phyloP scores from a whole-genome alignment of 139 green algal genomes.

The Closterium sp. region DNA sequence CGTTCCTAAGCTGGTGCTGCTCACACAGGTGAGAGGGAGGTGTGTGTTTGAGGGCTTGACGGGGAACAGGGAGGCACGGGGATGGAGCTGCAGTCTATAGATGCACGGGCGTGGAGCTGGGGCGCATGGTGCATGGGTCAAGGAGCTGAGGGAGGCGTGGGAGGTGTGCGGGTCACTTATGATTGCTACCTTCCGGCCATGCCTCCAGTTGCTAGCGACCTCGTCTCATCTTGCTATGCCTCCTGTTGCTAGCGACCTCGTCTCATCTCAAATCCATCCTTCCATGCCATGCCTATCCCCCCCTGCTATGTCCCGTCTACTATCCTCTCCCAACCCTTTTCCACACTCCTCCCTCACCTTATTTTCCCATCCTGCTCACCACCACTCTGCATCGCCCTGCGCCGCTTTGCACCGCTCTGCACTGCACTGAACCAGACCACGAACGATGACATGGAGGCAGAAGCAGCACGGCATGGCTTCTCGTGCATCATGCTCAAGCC shows the following conservation, averaged over 20 bases:
- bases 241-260: no score
- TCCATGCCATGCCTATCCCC: no score
- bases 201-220: no score
- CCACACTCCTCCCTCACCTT: no score
- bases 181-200: no score
- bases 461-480: neutral
- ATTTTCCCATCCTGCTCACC: neutral
- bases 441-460: neutral
- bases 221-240: no score
- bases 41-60: no score
- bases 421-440: neutral
- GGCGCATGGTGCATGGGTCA: conserved; percentile 8
- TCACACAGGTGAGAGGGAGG: neutral
- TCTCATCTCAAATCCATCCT: no score
- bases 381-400: neutral
- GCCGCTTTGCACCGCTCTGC: neutral
- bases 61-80: neutral
- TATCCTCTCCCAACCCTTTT: no score
- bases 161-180: no score
- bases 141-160: neutral
- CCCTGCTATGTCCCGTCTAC: no score
- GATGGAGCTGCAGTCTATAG: no score
- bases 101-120: conserved; percentile 19
- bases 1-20: neutral
- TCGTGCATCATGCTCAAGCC: conserved; percentile 13